Evolutionary conservation across 2,329 filamentous ascomycete genomes (phyloP).

Genomic region (Cercospora brassicicola): DNA sequence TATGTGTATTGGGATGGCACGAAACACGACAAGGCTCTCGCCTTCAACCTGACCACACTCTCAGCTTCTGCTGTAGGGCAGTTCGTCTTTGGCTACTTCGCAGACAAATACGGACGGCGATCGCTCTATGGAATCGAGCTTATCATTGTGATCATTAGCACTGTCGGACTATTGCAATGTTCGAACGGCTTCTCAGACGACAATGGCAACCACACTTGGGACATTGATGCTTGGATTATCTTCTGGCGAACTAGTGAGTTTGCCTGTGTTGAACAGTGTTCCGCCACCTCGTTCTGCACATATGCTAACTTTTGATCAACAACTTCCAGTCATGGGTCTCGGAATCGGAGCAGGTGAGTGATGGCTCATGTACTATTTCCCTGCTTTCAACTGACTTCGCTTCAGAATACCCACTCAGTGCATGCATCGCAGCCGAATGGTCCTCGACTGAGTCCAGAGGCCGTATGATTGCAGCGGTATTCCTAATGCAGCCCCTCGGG

Average conservation of each 20-base stretch:
- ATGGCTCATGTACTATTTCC: background rate
- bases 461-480: conserved; percentile 46
- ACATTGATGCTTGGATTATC: conserved; percentile 43
- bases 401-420: conserved; percentile 39
- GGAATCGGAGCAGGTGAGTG: conserved; percentile 39
- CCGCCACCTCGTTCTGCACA: background rate
- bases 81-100: conserved; percentile 42
- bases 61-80: conserved; percentile 44
- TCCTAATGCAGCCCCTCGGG: conserved; percentile 47
- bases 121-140: conserved; percentile 46
- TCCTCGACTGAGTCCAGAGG: conserved; percentile 41
- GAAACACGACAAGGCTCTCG: conserved; percentile 33
- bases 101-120: conserved; percentile 41
- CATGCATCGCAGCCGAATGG: conserved; percentile 45
- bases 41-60: conserved; percentile 44
- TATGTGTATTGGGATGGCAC: conserved; percentile 42
- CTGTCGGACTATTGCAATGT: conserved; percentile 43
- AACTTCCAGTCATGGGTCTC: conserved; percentile 39
- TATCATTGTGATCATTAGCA: conserved; percentile 44
- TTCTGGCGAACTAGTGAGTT: conserved; percentile 38
- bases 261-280: background rate
- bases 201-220: conserved; percentile 34
- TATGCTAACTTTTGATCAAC: background rate
- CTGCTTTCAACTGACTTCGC: background rate
- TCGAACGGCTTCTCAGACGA: conserved; percentile 35